These are phyloP conservation scores for Euphrasia confusa DNA, from an alignment of 257 asterid genomes.

Conservation along the genomic window DNA sequence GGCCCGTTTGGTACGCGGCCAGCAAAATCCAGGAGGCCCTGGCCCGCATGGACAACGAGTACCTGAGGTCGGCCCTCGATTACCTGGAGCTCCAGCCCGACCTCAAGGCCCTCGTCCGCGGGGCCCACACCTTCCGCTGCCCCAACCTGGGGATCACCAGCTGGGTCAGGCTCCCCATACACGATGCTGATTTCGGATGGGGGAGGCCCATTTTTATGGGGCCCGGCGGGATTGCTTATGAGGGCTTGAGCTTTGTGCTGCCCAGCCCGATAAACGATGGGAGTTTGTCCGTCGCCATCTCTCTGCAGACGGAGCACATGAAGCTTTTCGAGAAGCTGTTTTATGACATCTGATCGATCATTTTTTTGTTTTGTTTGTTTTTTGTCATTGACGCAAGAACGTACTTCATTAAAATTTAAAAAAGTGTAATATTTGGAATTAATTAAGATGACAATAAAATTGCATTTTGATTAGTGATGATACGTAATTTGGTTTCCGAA, in stretches of 20 bases:
- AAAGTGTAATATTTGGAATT: neutral
- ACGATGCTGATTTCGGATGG: conserved; percentile 89
- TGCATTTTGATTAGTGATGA: neutral
- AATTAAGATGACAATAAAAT: neutral
- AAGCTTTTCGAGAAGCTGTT: conserved; percentile 63
- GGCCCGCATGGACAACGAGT: conserved; percentile 71
- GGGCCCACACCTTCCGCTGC: conserved; percentile 84
- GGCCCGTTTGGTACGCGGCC: conserved; percentile 67
- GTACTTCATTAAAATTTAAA: neutral
- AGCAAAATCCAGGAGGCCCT: conserved; percentile 65
- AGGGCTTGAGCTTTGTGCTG: conserved; percentile 70
- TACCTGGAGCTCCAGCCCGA: conserved; percentile 85
- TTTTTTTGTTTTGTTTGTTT: neutral
- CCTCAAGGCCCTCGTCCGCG: conserved; percentile 70
- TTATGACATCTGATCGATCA: conserved; percentile 46
- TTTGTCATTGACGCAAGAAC: neutral
- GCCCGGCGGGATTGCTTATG: conserved; percentile 85
- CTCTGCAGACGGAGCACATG: conserved; percentile 72
- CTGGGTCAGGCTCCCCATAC: conserved; percentile 83
- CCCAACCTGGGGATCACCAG: conserved; percentile 92
- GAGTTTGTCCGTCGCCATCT: conserved; percentile 69
- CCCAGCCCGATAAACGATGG: conserved; percentile 70
- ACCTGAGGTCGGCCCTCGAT: conserved; percentile 80
- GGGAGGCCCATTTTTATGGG: conserved; percentile 90
- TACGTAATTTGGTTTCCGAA: no score